Conservation (phyloP, 805 yeast genomes). For the Candida pseudofarinosa region DNA sequence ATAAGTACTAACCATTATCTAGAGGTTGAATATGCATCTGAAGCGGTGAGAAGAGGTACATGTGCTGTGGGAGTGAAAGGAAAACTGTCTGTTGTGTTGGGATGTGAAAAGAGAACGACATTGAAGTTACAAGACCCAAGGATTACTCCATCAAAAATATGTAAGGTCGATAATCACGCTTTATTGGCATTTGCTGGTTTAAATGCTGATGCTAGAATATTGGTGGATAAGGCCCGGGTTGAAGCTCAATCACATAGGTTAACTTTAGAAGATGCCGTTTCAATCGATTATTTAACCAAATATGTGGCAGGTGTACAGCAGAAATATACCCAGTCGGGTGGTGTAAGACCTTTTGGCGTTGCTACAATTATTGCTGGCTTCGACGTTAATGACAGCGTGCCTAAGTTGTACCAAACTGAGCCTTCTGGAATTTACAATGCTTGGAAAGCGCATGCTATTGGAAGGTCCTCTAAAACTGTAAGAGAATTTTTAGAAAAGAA, state of each 20-base stretch:
- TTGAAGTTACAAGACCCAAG: constrained; percentile 94
- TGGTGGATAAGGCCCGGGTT: constrained; percentile 91
- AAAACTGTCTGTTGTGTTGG: constrained; percentile 79
- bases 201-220: constrained; percentile 95
- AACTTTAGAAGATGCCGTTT: constrained; percentile 91
- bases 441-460: constrained; percentile 97
- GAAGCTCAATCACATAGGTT: constrained; percentile 94
- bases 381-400: constrained; percentile 76
- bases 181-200: constrained; percentile 94
- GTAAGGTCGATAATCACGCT: constrained; percentile 85
- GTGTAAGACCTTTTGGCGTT: constrained; percentile 97
- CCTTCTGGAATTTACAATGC: constrained; percentile 97
- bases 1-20: constrained; percentile 27
- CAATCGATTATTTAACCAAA: constrained; percentile 86
- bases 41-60: constrained; percentile 97
- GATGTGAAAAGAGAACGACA: constrained; percentile 95
- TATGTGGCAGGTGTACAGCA: constrained; percentile 98
- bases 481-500: constrained; percentile 93
- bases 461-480: constrained; percentile 91
- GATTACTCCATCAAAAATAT: constrained; percentile 91
- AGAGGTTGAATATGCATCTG: constrained; percentile 95
- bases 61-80: constrained; percentile 98
- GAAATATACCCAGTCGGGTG: constrained; percentile 95
- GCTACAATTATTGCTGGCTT: constrained; percentile 95
- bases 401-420: constrained; percentile 89